phyloP scores from a whole-genome alignment of 495 filamentous ascomycete genomes.

The Gamarada debralockiae region DNA sequence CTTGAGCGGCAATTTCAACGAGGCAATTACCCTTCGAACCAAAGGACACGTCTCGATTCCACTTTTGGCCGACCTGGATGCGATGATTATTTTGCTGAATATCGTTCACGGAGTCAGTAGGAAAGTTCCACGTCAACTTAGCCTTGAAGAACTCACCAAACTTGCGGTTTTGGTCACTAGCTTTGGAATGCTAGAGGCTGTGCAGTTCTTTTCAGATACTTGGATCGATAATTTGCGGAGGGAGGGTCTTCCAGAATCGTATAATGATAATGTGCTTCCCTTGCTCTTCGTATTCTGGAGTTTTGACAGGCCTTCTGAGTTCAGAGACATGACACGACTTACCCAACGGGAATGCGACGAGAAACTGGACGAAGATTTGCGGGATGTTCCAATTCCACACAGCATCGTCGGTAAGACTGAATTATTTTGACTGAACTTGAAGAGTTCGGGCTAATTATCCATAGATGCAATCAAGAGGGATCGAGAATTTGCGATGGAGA shows the following conservation, averaged over 20 bases:
- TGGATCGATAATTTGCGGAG: constrained; percentile 13
- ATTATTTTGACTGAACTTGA: background rate
- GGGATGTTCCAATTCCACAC: constrained; percentile 4
- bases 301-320: background rate
- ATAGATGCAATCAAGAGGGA: constrained; percentile 14
- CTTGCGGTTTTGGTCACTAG: constrained; percentile 11
- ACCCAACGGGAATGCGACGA: constrained; percentile 5
- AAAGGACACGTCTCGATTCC: constrained; percentile 8
- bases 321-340: constrained; percentile 3
- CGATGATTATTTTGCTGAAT: constrained; percentile 11
- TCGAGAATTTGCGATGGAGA: constrained; percentile 8
- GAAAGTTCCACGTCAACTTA: constrained; percentile 15
- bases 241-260: background rate
- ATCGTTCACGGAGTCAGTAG: constrained; percentile 14
- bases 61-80: constrained; percentile 6
- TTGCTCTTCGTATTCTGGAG: constrained; percentile 6
- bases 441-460: background rate
- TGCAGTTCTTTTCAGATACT: constrained; percentile 10
- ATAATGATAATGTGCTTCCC: background rate
- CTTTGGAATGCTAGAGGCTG: constrained; percentile 1
- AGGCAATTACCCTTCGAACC: constrained; percentile 5
- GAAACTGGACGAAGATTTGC: background rate
- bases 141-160: background rate
- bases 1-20: constrained; percentile 5
- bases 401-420: constrained; percentile 7